phyloP scores from a whole-genome alignment of 345 rosid species.

The Ceriops tagal region DNA sequence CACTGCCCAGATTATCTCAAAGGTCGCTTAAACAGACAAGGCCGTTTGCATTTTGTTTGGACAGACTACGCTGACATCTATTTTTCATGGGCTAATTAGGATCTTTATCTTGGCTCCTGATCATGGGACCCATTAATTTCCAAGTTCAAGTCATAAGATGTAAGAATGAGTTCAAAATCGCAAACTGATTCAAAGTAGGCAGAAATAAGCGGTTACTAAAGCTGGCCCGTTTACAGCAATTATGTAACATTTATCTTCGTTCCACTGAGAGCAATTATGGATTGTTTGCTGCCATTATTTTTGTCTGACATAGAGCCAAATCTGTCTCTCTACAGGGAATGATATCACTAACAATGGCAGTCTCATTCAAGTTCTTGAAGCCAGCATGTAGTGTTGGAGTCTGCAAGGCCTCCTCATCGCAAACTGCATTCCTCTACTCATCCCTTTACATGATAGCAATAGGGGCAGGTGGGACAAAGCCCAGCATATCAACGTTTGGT shows the following conservation, averaged over 20 bases:
- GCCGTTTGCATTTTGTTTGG: slow-evolving; percentile 23
- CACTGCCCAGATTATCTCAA: no score
- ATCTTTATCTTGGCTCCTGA: background rate
- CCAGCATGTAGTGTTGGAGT: slow-evolving; percentile 60
- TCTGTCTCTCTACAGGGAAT: slow-evolving; percentile 56
- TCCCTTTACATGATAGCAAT: slow-evolving; percentile 75
- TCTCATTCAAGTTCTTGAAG: slow-evolving; percentile 54
- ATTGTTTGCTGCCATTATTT: background rate
- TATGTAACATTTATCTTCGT: background rate
- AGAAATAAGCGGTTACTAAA: slow-evolving; percentile 14
- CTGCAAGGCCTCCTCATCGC: slow-evolving; percentile 71
- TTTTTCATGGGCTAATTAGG: slow-evolving; percentile 14
- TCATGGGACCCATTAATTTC: slow-evolving; percentile 28
- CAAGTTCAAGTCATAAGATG: slow-evolving; percentile 12
- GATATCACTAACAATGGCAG: slow-evolving; percentile 73
- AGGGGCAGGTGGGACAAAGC: slow-evolving; percentile 91
- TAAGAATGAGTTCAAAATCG: slow-evolving; percentile 1
- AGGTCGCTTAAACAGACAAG: slow-evolving; percentile 6
- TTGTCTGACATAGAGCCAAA: no score
- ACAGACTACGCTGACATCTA: slow-evolving; percentile 20
- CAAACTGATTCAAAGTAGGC: slow-evolving; percentile 18
- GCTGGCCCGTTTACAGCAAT: slow-evolving; percentile 15
- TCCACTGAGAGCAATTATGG: no score
- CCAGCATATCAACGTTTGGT: slow-evolving; percentile 90
- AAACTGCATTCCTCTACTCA: slow-evolving; percentile 60